Percentiles rank a stretch among this genome's conserved stretches.
These are phyloP conservation scores for Sphagnum fallax DNA, from an alignment of 228 moss, liverwort and hornwort species.

Conservation along the genomic window DNA sequence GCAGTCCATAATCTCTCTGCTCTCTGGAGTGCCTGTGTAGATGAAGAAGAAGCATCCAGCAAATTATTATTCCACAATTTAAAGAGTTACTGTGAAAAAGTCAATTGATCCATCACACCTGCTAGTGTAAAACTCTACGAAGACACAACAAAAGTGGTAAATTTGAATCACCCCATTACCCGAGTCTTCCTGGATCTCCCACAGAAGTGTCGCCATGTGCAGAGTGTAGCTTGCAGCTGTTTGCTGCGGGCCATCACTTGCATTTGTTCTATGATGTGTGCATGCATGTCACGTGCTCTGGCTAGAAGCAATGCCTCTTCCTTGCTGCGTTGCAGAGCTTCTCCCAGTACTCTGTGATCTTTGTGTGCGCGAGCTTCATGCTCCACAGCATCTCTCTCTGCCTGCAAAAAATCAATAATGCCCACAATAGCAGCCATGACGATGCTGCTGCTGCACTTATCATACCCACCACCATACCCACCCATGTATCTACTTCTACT, in stretches of 20 bases:
- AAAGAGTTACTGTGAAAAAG: not conserved
- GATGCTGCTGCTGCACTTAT: too few species aligned
- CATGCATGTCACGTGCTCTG: slow-evolving; percentile 64
- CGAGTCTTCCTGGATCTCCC: slow-evolving; percentile 44
- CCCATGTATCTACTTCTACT: not conserved
- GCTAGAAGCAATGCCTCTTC: slow-evolving; percentile 58
- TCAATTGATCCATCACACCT: not conserved
- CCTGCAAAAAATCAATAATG: slow-evolving; percentile 19
- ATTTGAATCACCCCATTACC: slow-evolving; percentile 13
- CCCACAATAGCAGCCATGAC: too few species aligned
- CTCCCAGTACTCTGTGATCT: slow-evolving; percentile 56
- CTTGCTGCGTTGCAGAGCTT: slow-evolving; percentile 56
- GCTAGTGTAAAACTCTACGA: not conserved
- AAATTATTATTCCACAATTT: not conserved
- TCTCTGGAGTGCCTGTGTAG: slow-evolving; percentile 53
- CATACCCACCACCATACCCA: not conserved
- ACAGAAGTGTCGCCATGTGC: slow-evolving; percentile 62
- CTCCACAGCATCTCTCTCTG: slow-evolving; percentile 58
- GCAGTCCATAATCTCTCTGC: slow-evolving; percentile 53
- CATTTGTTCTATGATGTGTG: slow-evolving; percentile 68
- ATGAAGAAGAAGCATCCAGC: not conserved
- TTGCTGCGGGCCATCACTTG: slow-evolving; percentile 53
- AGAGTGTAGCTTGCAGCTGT: slow-evolving; percentile 39
- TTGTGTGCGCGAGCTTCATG: slow-evolving; percentile 46
- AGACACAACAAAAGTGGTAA: too few species aligned